A percentile compares a stretch with the other conserved stretches of the same genome.
Evolutionary conservation across 306 rosid species (phyloP).

Genomic region (Biancaea sappan): DNA sequence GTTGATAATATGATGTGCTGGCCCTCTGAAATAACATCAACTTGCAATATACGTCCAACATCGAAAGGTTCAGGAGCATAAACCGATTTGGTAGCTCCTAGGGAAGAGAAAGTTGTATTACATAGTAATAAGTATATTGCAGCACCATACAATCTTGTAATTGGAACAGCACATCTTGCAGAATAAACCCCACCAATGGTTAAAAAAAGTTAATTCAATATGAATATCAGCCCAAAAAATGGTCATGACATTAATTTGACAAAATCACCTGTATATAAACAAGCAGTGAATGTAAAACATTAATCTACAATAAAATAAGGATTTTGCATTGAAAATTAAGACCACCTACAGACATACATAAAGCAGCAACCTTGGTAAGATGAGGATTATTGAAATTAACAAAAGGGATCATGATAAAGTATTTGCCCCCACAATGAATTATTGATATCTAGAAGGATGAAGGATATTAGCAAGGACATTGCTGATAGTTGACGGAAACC

Average conservation of each 20-base stretch:
- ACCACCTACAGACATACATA: too few relatives aligned
- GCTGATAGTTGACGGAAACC: too few relatives aligned
- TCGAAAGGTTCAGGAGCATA: conserved; percentile 98
- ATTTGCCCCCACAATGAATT: too few relatives aligned
- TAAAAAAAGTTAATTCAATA: background rate
- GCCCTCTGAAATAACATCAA: conserved; percentile 56
- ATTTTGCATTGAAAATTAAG: too few relatives aligned
- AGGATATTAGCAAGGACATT: too few relatives aligned
- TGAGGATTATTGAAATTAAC: too few relatives aligned
- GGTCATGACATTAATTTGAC: background rate
- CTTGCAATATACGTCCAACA: conserved; percentile 81
- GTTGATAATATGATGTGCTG: conserved; percentile 62
- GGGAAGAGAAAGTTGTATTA: conserved; percentile 28
- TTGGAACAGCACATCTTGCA: conserved; percentile 13
- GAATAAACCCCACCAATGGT: conserved; percentile 1
- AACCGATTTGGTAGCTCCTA: conserved; percentile 90
- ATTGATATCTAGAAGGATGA: too few relatives aligned
- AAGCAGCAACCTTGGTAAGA: too few relatives aligned
- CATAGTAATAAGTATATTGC: conserved; percentile 19
- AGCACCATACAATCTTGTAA: conserved; percentile 1
- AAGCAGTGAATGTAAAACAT: background rate
- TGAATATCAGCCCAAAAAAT: background rate
- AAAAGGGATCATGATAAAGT: too few relatives aligned
- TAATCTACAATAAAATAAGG: background rate
- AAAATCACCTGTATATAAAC: background rate